Conservation (phyloP, 805 yeast species). For the Candida easanensis region DNA sequence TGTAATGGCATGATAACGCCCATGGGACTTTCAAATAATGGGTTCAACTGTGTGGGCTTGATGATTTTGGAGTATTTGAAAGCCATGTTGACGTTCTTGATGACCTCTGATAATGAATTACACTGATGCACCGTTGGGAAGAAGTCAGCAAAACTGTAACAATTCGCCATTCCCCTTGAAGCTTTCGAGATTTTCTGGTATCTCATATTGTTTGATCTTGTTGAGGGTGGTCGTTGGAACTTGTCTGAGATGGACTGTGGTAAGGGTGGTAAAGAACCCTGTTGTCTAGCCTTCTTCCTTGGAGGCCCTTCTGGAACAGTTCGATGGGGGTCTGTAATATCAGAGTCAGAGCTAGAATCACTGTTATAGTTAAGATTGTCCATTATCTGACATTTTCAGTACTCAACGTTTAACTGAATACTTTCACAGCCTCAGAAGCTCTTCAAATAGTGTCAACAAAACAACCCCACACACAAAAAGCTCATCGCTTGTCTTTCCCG, state of each 20-base stretch:
- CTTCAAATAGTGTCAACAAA: too few species aligned
- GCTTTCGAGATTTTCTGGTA: constrained; percentile 1
- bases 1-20: constrained; percentile 13
- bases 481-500: too few species aligned
- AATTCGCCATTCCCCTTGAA: constrained; percentile 8
- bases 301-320: neutral
- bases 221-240: constrained; percentile 1
- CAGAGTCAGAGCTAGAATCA: constrained; percentile 6
- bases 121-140: constrained; percentile 4
- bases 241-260: constrained; percentile 12
- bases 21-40: constrained; percentile 6
- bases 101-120: neutral
- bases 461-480: too few species aligned
- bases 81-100: constrained; percentile 12
- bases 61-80: constrained; percentile 6
- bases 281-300: neutral
- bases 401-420: too few species aligned
- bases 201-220: constrained; percentile 4
- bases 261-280: constrained; percentile 9
- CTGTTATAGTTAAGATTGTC: constrained; percentile 1
- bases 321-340: neutral
- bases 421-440: too few species aligned
- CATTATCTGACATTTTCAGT: neutral
- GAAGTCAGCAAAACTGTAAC: constrained; percentile 11
- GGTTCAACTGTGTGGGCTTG: constrained; percentile 9